Evolutionary conservation across 2,329 filamentous ascomycete species (phyloP).

Genomic region (Leptographium wingfieldii): DNA sequence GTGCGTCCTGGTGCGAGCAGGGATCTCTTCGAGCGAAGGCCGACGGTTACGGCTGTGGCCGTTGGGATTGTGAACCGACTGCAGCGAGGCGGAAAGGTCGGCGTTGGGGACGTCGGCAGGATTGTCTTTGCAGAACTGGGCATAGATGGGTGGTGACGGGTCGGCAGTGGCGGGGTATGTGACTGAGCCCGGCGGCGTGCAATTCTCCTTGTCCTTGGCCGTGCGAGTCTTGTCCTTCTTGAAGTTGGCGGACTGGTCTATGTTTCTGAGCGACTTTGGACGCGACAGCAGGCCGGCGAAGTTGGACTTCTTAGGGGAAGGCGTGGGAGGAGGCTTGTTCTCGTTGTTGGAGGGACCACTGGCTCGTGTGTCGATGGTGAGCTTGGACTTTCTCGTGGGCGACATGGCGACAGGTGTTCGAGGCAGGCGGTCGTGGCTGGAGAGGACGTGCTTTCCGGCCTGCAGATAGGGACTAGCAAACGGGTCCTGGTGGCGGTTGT

Average conservation of each 20-base stretch:
- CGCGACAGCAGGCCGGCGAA: conserved; percentile 65
- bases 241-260: conserved; percentile 30
- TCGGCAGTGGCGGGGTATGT: conserved; percentile 15
- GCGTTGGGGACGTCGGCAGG: background rate
- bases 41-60: background rate
- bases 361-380: background rate
- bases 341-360: background rate
- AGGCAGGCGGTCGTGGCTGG: background rate
- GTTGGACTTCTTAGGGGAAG: conserved; percentile 38
- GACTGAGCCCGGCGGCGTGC: conserved; percentile 38
- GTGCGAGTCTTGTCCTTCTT: conserved; percentile 16
- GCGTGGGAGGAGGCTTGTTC: background rate
- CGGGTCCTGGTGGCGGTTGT: conserved; percentile 36
- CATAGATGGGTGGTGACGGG: conserved; percentile 67
- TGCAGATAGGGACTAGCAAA: conserved; percentile 13
- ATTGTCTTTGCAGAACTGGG: conserved; percentile 47
- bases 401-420: conserved; percentile 18
- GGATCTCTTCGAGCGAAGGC: background rate
- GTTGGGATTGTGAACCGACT: too few species aligned
- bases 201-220: conserved; percentile 70
- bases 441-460: background rate
- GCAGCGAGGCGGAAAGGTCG: background rate
- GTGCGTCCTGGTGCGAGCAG: background rate
- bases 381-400: conserved; percentile 57
- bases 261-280: conserved; percentile 58